These are phyloP conservation scores for Globisporangium parvum DNA, from an alignment of 352 stramenopile genomes.

Conservation along the genomic window DNA sequence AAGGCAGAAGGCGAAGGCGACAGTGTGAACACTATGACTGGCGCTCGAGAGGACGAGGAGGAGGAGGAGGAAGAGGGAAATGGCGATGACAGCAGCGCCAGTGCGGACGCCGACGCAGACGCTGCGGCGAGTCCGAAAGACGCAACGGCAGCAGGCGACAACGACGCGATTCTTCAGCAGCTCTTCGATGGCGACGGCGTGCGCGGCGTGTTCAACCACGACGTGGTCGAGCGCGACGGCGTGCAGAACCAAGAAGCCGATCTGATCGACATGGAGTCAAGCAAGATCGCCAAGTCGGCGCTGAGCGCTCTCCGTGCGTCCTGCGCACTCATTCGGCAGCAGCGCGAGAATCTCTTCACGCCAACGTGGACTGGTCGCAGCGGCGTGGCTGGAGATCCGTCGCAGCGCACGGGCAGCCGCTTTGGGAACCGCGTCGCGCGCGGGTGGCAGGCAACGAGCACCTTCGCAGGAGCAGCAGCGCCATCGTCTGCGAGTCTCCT, in stretches of 20 bases:
- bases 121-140: not conserved
- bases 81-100: constrained; percentile 5
- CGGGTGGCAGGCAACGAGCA: constrained; percentile 13
- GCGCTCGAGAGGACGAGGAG: constrained; percentile 21
- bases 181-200: constrained; percentile 90
- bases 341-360: constrained; percentile 54
- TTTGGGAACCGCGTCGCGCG: constrained; percentile 40
- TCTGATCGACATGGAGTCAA: constrained; percentile 90
- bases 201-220: constrained; percentile 94
- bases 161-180: constrained; percentile 84
- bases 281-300: constrained; percentile 85
- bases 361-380: constrained; percentile 76
- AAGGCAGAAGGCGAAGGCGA: not conserved
- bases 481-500: constrained; percentile 2
- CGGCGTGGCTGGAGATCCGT: constrained; percentile 60
- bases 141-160: constrained; percentile 31
- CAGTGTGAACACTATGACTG: not conserved
- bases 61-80: constrained; percentile 23
- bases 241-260: constrained; percentile 86
- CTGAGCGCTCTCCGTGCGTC: constrained; percentile 77
- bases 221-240: constrained; percentile 86
- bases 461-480: constrained; percentile 8
- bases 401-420: constrained; percentile 25
- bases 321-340: constrained; percentile 61
- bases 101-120: not conserved